Evolutionary conservation across 2,329 filamentous ascomycete genomes (phyloP).

Genomic region (Trichoderma brevicompactum): DNA sequence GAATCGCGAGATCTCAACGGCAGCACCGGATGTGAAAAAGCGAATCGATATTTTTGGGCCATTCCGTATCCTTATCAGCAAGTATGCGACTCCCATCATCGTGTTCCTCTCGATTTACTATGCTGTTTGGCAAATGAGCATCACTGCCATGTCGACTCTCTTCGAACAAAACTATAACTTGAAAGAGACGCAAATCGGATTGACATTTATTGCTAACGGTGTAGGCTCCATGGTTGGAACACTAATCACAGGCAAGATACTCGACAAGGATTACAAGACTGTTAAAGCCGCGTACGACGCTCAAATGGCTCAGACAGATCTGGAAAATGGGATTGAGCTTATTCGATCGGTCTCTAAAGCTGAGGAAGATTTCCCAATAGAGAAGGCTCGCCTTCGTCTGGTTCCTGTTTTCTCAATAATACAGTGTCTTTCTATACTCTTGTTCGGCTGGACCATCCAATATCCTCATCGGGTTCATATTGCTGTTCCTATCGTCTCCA

Average conservation of each 20-base stretch:
- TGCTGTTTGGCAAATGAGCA: slow-evolving; percentile 59
- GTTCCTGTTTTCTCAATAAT: slow-evolving; percentile 55
- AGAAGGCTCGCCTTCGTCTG: slow-evolving; percentile 54
- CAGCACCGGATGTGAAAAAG: slow-evolving; percentile 24
- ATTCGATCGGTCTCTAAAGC: slow-evolving; percentile 57
- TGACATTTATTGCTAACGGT: slow-evolving; percentile 58
- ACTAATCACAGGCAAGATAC: slow-evolving; percentile 54
- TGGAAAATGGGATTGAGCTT: slow-evolving; percentile 50
- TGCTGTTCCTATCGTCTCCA: slow-evolving; percentile 52
- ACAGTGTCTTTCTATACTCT: slow-evolving; percentile 55
- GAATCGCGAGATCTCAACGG: slow-evolving; percentile 33
- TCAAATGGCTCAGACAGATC: slow-evolving; percentile 48
- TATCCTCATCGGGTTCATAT: slow-evolving; percentile 48
- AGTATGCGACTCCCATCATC: slow-evolving; percentile 54
- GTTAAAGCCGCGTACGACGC: slow-evolving; percentile 51
- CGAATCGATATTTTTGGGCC: slow-evolving; percentile 45
- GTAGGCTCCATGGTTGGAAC: slow-evolving; percentile 54
- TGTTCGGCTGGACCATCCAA: slow-evolving; percentile 58
- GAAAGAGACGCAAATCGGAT: slow-evolving; percentile 58
- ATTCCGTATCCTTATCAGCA: slow-evolving; percentile 48
- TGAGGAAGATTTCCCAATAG: slow-evolving; percentile 55
- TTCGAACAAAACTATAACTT: slow-evolving; percentile 60
- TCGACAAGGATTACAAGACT: slow-evolving; percentile 70
- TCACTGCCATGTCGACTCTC: slow-evolving; percentile 51
- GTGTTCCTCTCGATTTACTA: slow-evolving; percentile 56